These are phyloP conservation scores for Eurotiales sp. DNA, from an alignment of 2,329 filamentous ascomycete genomes.

Conservation along the genomic window DNA sequence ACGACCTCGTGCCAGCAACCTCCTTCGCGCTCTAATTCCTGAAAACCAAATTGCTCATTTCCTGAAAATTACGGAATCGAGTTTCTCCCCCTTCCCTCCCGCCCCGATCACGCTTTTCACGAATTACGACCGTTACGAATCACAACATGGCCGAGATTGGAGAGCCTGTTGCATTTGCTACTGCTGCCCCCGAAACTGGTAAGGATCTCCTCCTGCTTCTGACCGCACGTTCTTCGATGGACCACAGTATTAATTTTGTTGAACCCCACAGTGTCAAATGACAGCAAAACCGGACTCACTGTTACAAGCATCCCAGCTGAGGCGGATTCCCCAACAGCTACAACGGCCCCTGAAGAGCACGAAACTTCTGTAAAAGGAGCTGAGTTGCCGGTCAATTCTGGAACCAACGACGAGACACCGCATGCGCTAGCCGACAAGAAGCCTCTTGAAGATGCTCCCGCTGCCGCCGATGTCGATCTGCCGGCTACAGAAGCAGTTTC, in stretches of 20 bases:
- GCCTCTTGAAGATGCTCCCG: neutral
- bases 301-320: slow-evolving; percentile 10
- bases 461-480: neutral
- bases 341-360: slow-evolving; percentile 12
- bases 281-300: slow-evolving; percentile 11
- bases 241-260: too few species aligned
- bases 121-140: slow-evolving; percentile 14
- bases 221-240: too few species aligned
- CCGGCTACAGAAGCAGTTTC: slow-evolving; percentile 4
- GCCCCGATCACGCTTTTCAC: neutral
- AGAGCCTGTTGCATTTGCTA: slow-evolving; percentile 10
- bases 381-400: neutral
- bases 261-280: slow-evolving; percentile 6
- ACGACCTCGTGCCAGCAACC: neutral
- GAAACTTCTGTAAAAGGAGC: slow-evolving; percentile 14
- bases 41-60: too few species aligned
- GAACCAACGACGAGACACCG: slow-evolving; percentile 8
- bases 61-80: too few species aligned
- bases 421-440: slow-evolving; percentile 10
- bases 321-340: slow-evolving; percentile 5
- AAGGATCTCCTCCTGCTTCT: neutral
- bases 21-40: neutral
- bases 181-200: slow-evolving; percentile 9
- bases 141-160: slow-evolving; percentile 6
- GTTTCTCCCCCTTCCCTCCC: neutral